A percentile compares a stretch with the other conserved stretches of the same genome.
Evolutionary conservation across 805 yeast species (phyloP).

Genomic region (Candida ovalis): DNA sequence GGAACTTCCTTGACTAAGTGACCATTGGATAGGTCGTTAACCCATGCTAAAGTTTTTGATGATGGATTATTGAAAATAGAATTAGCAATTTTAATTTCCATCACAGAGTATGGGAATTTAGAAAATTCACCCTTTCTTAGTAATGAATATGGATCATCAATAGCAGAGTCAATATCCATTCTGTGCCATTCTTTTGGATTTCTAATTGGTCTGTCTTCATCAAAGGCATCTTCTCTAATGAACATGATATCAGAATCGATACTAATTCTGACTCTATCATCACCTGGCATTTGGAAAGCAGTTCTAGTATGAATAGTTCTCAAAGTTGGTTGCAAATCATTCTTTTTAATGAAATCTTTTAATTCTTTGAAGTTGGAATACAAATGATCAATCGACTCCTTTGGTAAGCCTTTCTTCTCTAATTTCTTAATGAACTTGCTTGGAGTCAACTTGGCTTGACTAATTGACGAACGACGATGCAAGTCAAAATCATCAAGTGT

Average conservation of each 20-base stretch:
- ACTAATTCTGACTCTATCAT: conserved; percentile 83
- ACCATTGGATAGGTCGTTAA: conserved; percentile 76
- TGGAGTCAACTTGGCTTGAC: conserved; percentile 22
- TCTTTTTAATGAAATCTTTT: conserved; percentile 57
- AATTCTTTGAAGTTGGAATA: conserved; percentile 55
- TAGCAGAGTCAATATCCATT: conserved; percentile 77
- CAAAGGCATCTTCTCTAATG: conserved; percentile 88
- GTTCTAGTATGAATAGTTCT: conserved; percentile 87
- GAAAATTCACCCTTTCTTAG: conserved; percentile 82
- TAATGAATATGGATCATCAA: conserved; percentile 63
- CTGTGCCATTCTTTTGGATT: conserved; percentile 91
- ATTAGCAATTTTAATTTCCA: conserved; percentile 68
- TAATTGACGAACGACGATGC: conserved; percentile 5
- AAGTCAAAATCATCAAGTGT: conserved; percentile 35
- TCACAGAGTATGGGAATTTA: conserved; percentile 80
- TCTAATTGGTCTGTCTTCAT: conserved; percentile 80
- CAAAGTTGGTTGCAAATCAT: conserved; percentile 76
- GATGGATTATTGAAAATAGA: conserved; percentile 47
- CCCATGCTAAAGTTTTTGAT: conserved; percentile 58
- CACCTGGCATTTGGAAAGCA: conserved; percentile 98
- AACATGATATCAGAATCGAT: conserved; percentile 86
- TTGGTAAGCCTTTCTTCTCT: conserved; percentile 56
- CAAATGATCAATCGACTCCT: conserved; percentile 47
- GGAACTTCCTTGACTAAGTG: conserved; percentile 92
- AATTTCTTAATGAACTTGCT: conserved; percentile 57